Evolutionary conservation across 805 yeast species (phyloP), one percentile per base, ranked within the genome.

Genomic region (Yarrowia hollandica): DNA sequence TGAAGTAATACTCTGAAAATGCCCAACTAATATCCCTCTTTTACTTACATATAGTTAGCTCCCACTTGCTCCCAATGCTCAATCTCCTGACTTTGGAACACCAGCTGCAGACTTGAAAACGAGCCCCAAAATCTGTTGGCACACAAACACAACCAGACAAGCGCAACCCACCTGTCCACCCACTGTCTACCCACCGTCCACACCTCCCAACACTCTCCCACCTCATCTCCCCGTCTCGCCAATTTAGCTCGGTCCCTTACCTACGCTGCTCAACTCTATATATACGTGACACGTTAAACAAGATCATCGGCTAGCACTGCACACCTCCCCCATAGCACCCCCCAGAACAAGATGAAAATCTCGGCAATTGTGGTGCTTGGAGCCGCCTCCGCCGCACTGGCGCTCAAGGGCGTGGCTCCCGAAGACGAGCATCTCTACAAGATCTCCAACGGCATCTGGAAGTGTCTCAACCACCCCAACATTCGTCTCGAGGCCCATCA

Each of bases 381-480:
- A 14, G 38, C 55, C 15, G 28, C 55, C 12, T 21, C 39, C 19
- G 12, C 22, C 16, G 42, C 58, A 5, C 5, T 28, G n/a, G 58
- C 58, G 10, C 58, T 52, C 25, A 52, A 37, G 34, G 58, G 58
- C n/a, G 58, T 52, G 21, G 58, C 58, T 7, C 58, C 58, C 26
- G 58, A 35, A 63, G 68, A 64, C 23, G 52, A 58, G 37, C 35
- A 33, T 19, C 60, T 64, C 16, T 88, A 88, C 66, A 65, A 67
- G 0, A 79, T 78, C 57, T 62, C 68, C 1, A 70, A 79, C 6
- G 82, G 82, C 1, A 70, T 75, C 50, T 92, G 94, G 89, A 71
- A 75, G 5, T 92, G 98, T 74, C 70, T 92, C 33, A 66, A 72
- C 28, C 79, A 87, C 66, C 85, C 94, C 0, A 79, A 81, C n/a